Evolutionary conservation across 2,329 filamentous ascomycete genomes (phyloP), one percentile per base, ranked within the genome.

Genomic region (Fusarium sp.): DNA sequence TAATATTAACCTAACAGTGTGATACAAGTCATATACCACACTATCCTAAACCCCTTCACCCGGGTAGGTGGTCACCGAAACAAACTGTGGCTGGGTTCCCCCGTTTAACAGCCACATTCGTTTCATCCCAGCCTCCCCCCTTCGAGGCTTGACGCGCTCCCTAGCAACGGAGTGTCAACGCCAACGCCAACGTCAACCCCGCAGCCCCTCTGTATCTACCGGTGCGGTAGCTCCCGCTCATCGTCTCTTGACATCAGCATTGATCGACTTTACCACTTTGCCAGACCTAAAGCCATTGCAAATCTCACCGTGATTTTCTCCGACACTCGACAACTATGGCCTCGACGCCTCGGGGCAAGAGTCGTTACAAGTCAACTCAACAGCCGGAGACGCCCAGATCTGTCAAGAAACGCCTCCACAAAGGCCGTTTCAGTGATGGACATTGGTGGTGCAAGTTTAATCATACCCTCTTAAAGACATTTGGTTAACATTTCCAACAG

Each of bases 391-490:
- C 76, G 22, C 77, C 80, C 1, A 66, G 16, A 62, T 76, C 81
- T 7, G 60, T 74, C 11, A 82, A 78, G 71, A 81, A 80, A 60
- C 78, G 80, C 27, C 76, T 80, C 22, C 53, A 66, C 66, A 78
- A 81, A 61, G 82, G 83, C 27, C 66, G 78, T 42, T 84, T 76
- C 62, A 64, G 77, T 27, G 77, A 82, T 59, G 81, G 78, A 7
- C 63, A 79, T 46, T 84, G 82, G 81, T 83, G 77, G 79, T 84
- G 81, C 83, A 79, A 66, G 81, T 75, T 44, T 33, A 3, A 33
- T 35, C 40, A 4, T 16, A 22, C 2, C 12, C 12, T 5, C 22
- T 33, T 20, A 1, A 12, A 20, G 8, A 20, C 14, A 16, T 8
- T 35, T 38, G 22, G 65, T 62, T 67, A 14, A 71, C 29, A 11